phyloP scores from a whole-genome alignment of 331 rosid species.

The Acacia pycnantha region DNA sequence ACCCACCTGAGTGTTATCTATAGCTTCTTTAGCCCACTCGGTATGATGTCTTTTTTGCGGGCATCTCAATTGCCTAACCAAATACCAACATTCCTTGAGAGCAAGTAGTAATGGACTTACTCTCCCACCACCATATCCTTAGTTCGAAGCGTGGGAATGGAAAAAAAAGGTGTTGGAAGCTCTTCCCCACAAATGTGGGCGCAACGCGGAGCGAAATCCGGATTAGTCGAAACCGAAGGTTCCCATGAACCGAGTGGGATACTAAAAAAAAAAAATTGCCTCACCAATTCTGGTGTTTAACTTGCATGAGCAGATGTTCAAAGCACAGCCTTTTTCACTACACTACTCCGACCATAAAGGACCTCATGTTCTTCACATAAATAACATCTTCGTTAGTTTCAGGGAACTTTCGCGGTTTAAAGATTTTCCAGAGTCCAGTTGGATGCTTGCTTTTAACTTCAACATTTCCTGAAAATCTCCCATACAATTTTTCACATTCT shows the following conservation, averaged over 20 bases:
- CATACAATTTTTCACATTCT: constrained; percentile 67
- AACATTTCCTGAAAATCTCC: constrained; percentile 44
- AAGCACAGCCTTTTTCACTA: constrained; percentile 15
- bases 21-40: neutral
- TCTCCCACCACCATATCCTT: too few relatives aligned
- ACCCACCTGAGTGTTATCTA: neutral
- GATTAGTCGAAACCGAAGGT: too few relatives aligned
- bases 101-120: too few relatives aligned
- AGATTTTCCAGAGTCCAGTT: constrained; percentile 71
- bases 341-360: constrained; percentile 57
- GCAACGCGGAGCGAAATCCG: too few relatives aligned
- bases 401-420: constrained; percentile 54
- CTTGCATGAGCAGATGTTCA: neutral
- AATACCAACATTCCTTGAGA: too few relatives aligned
- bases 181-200: too few relatives aligned
- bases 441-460: constrained; percentile 57
- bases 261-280: too few relatives aligned
- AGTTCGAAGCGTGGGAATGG: too few relatives aligned
- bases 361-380: constrained; percentile 54
- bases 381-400: constrained; percentile 56
- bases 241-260: too few relatives aligned
- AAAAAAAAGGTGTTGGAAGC: too few relatives aligned
- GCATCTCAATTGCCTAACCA: neutral
- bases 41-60: neutral
- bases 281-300: neutral